These are phyloP conservation scores for Phytopythium aichiense DNA, from an alignment of 352 stramenopile genomes.

Conservation along the genomic window DNA sequence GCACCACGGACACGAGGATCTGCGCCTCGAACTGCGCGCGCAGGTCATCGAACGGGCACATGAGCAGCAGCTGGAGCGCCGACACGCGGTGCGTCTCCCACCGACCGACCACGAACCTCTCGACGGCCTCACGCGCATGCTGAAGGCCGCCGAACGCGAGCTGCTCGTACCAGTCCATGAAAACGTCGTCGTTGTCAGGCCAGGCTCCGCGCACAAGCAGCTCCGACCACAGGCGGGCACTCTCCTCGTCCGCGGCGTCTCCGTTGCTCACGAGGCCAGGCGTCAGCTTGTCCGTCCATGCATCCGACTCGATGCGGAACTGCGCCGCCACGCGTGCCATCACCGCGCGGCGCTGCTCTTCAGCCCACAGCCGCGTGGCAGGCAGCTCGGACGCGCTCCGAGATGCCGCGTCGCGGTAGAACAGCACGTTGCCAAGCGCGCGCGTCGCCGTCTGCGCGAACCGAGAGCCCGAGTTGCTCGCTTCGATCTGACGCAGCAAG, in stretches of 20 bases:
- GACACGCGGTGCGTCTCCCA: conserved; percentile 31
- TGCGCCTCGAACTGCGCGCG: conserved; percentile 29
- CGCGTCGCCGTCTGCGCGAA: conserved; percentile 27
- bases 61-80: conserved; percentile 46
- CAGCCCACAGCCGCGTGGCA: conserved; percentile 24
- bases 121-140: conserved; percentile 13
- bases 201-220: conserved; percentile 51
- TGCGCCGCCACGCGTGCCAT: conserved; percentile 26
- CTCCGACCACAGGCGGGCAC: conserved; percentile 24
- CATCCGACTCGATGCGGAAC: conserved; percentile 19
- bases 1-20: conserved; percentile 18
- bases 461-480: conserved; percentile 5
- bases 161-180: conserved; percentile 53
- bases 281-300: conserved; percentile 1
- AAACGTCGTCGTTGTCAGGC: conserved; percentile 11
- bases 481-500: conserved; percentile 27
- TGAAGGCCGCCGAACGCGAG: conserved; percentile 42
- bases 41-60: conserved; percentile 53
- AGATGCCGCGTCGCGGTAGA: conserved; percentile 13
- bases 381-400: conserved; percentile 1
- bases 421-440: conserved; percentile 39
- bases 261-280: not conserved
- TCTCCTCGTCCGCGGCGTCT: not conserved
- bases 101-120: conserved; percentile 33
- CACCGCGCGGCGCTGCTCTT: conserved; percentile 35